Base-by-base conservation (phyloP, 2,329 filamentous ascomycete species). In the Xylariaceae sp. region DNA sequence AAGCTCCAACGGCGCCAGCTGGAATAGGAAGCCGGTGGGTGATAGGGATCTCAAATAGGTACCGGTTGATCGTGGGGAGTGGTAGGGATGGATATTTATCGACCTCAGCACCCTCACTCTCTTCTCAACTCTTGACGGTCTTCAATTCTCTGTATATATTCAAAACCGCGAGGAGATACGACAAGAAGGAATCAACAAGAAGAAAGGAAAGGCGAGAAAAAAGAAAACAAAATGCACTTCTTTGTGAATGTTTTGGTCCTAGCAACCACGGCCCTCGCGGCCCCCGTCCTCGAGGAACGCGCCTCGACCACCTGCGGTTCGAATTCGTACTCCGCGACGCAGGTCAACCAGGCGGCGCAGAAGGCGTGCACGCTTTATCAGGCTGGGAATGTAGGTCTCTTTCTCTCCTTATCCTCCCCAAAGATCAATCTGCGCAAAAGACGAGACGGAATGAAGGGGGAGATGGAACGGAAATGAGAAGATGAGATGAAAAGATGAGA, bases 291-390 rank as follows among this genome's bases (percentile, higher is more conserved):
- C 7, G 74, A 65, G 72, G 77, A 63, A 73, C 77, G 66, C n/a
- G 69, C 68, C 76, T 80, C 68, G 72, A 74, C 71, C 75, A 80
- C 77, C 53, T 87, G 85, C 70, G 83, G 83, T 57, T 76, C 71
- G 55, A 76, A 70, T 51, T 78, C 74, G 71, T 87, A 87, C 75
- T 77, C 74, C 53, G 73, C 76, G 51, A 70, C 71, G 54, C 75
- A 80, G 59, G 77, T 85, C 53, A 74, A 72, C 62, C 72, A 76
- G 8, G 84, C 85, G 45, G 70, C 78, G 47, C 73, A 76, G 58
- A 74, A 78, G 51, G 82, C 81, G 2, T 86, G 79, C 74, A 69
- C 72, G 17, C 78, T 82, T 67, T 78, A 83, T 69, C 62, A 73
- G 55, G 64, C 72, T 34, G 76, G 75, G 53, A 66, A 67, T 53